Base-by-base conservation (phyloP, 371 early-diverging fungal species). In the Capniomyces stellatus region DNA sequence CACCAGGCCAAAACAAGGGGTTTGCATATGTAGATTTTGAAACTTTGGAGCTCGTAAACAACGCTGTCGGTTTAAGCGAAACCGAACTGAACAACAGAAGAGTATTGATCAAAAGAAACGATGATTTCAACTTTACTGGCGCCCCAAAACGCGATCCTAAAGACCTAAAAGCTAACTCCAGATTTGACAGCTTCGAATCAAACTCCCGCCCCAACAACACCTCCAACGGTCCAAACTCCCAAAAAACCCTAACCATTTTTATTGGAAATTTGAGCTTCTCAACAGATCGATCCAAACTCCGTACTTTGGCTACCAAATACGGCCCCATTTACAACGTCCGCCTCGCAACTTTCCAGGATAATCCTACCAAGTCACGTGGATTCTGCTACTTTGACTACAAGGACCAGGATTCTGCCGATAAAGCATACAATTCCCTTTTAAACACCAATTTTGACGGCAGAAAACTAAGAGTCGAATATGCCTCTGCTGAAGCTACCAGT, bases 221-320 rank as follows among this genome's bases (percentile, higher is more conserved):
- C 13, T 39, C 52, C 31, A 43, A 28, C 19, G 22, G 46, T 42
- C 24, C 18, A 24, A 74, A 74, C 64, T 72, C 74, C 29, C 74
- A 67, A 3, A 82, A 83, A 25, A 73, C 79, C 41, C 74, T 83
- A 28, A 81, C 87, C 2, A 65, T 92, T 29, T 89, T 88, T 64
- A 56, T 89, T 3, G 89, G 88, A 29, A 89, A 89, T 69, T 61
- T 92, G 54, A 66, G 74, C 35, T 89, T 85, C 62, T 69, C 75
- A 22, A 70, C 77, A 18, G 80, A 79, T 22, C 71, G 75, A 42
- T 75, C 79, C 29, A 64, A 64, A 8, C 57, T 91, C 29, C 70
- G 76, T 25, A 73, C 73, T 30, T 54, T 72, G 2, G 84, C 85
- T 62, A 71, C 63, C 31, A 69, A 69, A 57, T 81, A 68, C 47